phyloP scores from a whole-genome alignment of 2,329 filamentous ascomycete genomes.

The Cladophialophora carrionii region DNA sequence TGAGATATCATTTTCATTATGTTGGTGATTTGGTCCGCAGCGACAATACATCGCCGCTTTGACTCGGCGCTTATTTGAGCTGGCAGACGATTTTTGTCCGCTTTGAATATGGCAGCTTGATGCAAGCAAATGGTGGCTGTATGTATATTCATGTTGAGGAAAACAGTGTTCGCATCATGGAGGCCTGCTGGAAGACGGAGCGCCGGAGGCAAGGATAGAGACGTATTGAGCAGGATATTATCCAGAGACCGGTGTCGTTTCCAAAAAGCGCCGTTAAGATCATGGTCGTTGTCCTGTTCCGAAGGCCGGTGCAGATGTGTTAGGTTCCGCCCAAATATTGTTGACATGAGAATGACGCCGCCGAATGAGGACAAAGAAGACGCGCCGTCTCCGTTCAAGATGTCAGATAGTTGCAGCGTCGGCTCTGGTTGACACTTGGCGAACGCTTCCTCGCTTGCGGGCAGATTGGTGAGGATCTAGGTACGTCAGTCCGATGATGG shows the following conservation, averaged over 20 bases:
- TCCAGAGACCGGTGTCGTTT: constrained; percentile 88
- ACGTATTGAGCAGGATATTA: constrained; percentile 84
- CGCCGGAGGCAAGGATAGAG: constrained; percentile 76
- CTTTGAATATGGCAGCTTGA: constrained; percentile 96
- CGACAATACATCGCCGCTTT: constrained; percentile 88
- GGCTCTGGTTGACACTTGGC: constrained; percentile 75
- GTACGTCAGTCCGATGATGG: constrained; percentile 35
- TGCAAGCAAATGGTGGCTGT: constrained; percentile 97
- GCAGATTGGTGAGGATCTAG: constrained; percentile 79
- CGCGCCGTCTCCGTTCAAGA: constrained; percentile 70
- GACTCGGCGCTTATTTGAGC: constrained; percentile 80
- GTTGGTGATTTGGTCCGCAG: constrained; percentile 88
- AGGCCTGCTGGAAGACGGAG: constrained; percentile 79
- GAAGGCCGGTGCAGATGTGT: constrained; percentile 88
- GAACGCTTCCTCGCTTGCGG: constrained; percentile 81
- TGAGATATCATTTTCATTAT: constrained; percentile 96
- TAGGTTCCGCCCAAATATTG: constrained; percentile 86
- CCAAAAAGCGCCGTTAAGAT: constrained; percentile 94
- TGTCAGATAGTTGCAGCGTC: constrained; percentile 64
- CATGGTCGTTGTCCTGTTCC: constrained; percentile 76
- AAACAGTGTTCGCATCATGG: constrained; percentile 80
- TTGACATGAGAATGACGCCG: constrained; percentile 81
- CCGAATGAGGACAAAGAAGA: constrained; percentile 75
- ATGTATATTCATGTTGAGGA: constrained; percentile 95
- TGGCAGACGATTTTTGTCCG: constrained; percentile 82